phyloP scores from a whole-genome alignment of 345 rosid genomes.

The Hibiscus mutabilis region DNA sequence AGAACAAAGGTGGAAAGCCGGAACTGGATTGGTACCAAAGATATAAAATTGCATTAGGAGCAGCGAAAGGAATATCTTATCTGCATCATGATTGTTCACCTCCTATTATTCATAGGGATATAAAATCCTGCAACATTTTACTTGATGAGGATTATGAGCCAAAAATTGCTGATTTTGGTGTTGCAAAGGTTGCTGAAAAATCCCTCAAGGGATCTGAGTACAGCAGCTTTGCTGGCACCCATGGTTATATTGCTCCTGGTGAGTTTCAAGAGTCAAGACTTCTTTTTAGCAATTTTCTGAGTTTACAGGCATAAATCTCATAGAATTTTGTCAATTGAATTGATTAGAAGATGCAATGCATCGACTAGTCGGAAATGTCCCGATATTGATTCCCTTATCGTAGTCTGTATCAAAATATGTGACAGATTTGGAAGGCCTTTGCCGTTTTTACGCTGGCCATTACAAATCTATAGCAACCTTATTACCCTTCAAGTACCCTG shows the following conservation, averaged over 20 bases:
- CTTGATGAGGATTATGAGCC: conserved; percentile 63
- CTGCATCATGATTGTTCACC: conserved; percentile 82
- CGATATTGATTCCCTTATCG: too few species aligned
- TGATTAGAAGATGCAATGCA: too few species aligned
- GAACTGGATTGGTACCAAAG: conserved; percentile 65
- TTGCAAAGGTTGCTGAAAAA: conserved; percentile 62
- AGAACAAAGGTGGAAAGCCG: conserved; percentile 42
- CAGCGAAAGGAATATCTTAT: conserved; percentile 82
- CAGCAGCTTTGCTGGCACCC: conserved; percentile 72
- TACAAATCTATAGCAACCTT: too few species aligned
- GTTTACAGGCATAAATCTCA: too few species aligned
- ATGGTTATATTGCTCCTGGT: conserved; percentile 95
- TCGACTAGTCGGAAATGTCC: too few species aligned
- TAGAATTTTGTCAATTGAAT: too few species aligned
- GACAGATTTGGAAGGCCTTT: too few species aligned
- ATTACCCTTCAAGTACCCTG: too few species aligned
- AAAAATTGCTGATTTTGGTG: conserved; percentile 84
- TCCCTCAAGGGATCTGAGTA: conserved; percentile 33
- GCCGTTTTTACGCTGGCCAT: too few species aligned
- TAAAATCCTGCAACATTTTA: conserved; percentile 78
- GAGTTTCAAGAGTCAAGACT: conserved; percentile 21
- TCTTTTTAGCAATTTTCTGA: background rate
- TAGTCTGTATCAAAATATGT: too few species aligned
- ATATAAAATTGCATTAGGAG: conserved; percentile 66
- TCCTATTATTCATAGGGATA: conserved; percentile 76